Conservation (phyloP, 192 early-diverging fungal species). For the Anaeromyces robustus region DNA sequence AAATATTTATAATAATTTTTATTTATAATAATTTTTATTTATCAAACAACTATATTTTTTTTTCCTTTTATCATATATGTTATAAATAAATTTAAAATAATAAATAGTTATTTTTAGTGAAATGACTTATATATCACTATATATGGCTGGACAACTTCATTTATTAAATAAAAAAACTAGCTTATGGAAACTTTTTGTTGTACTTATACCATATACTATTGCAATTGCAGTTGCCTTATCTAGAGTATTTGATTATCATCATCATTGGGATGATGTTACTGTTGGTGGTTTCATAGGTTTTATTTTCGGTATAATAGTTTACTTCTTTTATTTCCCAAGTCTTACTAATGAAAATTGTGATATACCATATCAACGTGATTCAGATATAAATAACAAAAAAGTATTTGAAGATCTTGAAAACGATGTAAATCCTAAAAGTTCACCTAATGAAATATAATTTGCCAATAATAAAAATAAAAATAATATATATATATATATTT, state of each 20-base stretch:
- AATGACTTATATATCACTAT: not conserved
- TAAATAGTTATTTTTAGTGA: not conserved
- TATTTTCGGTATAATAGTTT: not conserved
- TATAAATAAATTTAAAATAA: no score
- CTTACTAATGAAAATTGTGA: not conserved
- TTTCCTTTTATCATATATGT: no score
- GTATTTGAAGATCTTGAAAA: no score
- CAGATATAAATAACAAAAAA: no score
- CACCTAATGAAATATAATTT: no score
- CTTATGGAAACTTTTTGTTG: constrained; percentile 50
- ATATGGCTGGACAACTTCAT: not conserved
- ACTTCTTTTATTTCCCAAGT: not conserved
- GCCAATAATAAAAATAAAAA: no score
- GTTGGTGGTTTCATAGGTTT: constrained; percentile 18
- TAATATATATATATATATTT: no score
- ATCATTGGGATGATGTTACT: constrained; percentile 64
- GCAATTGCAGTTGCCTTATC: constrained; percentile 47
- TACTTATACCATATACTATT: constrained; percentile 30
- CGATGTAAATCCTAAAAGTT: no score
- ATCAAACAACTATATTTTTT: no score
- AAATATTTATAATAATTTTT: no score
- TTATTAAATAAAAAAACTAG: constrained; percentile 41
- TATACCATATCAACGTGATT: not conserved
- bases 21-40: no score
- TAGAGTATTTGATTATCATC: constrained; percentile 57